A percentile compares a stretch with the other conserved stretches of the same genome.
These are phyloP conservation scores for Mytilinidion resinicola DNA, from an alignment of 495 filamentous ascomycete species.

Conservation along the genomic window DNA sequence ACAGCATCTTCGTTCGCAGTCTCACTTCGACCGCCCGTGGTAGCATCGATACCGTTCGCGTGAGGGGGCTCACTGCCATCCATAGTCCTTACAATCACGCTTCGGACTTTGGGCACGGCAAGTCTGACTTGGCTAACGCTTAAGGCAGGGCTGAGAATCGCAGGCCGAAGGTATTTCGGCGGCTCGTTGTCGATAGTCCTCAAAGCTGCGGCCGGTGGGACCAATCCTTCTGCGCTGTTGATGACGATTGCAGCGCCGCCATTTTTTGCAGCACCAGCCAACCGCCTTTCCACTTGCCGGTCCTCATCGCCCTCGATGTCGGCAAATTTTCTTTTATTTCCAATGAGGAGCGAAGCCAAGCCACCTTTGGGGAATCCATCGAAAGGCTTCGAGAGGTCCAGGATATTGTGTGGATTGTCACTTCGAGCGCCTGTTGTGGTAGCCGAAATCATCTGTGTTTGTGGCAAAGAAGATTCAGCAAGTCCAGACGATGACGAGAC, in stretches of 20 bases:
- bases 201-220: constrained; percentile 35
- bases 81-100: constrained; percentile 63
- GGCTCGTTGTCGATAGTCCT: constrained; percentile 14
- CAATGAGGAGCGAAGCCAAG: constrained; percentile 73
- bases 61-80: constrained; percentile 40
- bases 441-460: constrained; percentile 72
- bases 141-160: constrained; percentile 73
- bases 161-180: constrained; percentile 82
- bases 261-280: constrained; percentile 48
- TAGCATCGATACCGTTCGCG: constrained; percentile 18
- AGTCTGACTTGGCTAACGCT: constrained; percentile 78
- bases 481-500: constrained; percentile 77
- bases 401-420: constrained; percentile 74
- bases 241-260: constrained; percentile 68
- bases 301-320: constrained; percentile 63
- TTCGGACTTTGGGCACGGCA: constrained; percentile 81
- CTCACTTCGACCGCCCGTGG: constrained; percentile 48
- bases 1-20: constrained; percentile 48
- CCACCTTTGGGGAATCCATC: constrained; percentile 91
- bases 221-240: constrained; percentile 69
- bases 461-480: constrained; percentile 79
- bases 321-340: constrained; percentile 83
- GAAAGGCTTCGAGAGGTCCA: constrained; percentile 90
- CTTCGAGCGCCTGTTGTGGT: constrained; percentile 49
- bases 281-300: constrained; percentile 57